Conservation (phyloP, 441 rosid genomes). For the Pelargonium fulgidum region DNA sequence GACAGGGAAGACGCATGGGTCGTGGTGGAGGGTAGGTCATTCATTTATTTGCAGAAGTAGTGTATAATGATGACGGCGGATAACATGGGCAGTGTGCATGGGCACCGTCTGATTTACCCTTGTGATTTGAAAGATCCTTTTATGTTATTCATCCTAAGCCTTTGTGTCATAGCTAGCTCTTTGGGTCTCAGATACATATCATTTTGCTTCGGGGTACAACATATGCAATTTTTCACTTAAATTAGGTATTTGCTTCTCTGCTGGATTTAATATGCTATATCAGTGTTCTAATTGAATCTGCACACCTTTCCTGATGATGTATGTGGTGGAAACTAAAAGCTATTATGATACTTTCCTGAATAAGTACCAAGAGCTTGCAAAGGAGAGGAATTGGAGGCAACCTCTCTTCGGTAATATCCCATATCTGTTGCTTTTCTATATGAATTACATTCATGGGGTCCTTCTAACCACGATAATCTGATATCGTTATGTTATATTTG, state of each 20-base stretch:
- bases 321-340: constrained; percentile 33
- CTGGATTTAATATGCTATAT: background rate
- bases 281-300: constrained; percentile 11
- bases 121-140: background rate
- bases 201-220: no score
- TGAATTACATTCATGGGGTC: background rate
- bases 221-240: background rate
- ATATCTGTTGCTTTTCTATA: constrained; percentile 1
- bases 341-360: constrained; percentile 78
- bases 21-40: constrained; percentile 85
- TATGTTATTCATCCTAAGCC: background rate
- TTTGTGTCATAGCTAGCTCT: background rate
- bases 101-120: background rate
- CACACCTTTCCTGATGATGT: constrained; percentile 16
- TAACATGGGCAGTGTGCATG: background rate
- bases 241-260: background rate
- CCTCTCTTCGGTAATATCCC: constrained; percentile 59
- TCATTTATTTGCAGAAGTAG: background rate
- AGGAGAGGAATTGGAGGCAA: constrained; percentile 50
- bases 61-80: constrained; percentile 8
- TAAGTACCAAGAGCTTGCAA: constrained; percentile 57
- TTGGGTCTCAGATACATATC: background rate
- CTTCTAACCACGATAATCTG: background rate
- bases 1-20: constrained; percentile 78
- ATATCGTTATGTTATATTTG: background rate